Base-by-base conservation (phyloP, 176 grass and related monocot genomes). In the Bonia amplexicaulis region DNA sequence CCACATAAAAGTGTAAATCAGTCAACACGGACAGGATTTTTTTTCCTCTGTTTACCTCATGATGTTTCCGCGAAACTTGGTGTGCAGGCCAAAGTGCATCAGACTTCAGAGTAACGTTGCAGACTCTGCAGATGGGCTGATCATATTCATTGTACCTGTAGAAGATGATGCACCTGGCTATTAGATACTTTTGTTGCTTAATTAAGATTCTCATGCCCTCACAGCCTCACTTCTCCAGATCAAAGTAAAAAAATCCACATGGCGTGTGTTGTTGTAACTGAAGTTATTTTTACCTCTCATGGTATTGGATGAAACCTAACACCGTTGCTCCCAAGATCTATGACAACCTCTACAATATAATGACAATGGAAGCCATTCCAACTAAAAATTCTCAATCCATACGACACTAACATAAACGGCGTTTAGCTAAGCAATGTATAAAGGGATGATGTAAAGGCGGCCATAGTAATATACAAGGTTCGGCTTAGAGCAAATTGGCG, bases 1-100 rank as follows among this genome's bases (percentile, higher is more conserved):
- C 1, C 19, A 51, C 39, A 65, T 14, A 2, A 47, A 33, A 70
- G 53, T 1, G 16, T n/a, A 79, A 54, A 55, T 23, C 17, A 51
- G 6, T 59, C n/a, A 62, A 62, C 13, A 73, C 7, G 39, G 29
- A 14, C 1, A 60, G 12, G 31, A 3, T 49, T 42, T 41, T 41
- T 82, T 74, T 51, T 12, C 5, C 58, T 46, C 57, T 20, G 25
- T 52, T 83, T 87, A 98, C 96, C 90, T 96, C 97, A 45, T 96
- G 97, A 91, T 99, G 97, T 60, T 94, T 99, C 51, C 81, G 84
- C 23, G 97, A 99, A 75, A 92, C 93, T 88, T 96, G 93, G 75
- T 99, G 97, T 58, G 97, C 97, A 33, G 93, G 93, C 97, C 97
- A 99, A 63, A 88, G 77, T 73, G 97, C 92, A 74, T 99, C 97